Conservation (phyloP, 2,329 filamentous ascomycete genomes). For the Cryphonectria japonica region DNA sequence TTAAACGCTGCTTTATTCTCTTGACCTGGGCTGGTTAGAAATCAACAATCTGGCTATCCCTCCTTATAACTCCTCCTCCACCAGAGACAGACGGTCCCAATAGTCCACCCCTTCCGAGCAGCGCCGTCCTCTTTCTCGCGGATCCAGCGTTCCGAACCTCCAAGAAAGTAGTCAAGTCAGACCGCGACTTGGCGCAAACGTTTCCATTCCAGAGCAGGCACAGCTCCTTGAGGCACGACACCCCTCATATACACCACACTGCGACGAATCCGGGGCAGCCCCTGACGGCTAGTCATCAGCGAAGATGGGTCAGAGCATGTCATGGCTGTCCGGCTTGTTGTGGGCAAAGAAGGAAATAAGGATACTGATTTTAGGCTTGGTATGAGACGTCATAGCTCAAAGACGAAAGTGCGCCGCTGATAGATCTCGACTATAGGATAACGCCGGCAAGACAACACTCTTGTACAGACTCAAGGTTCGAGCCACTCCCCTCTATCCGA, state of each 20-base stretch:
- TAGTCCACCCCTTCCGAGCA: not conserved
- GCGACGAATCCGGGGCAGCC: slow-evolving; percentile 9
- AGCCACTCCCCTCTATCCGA: not conserved
- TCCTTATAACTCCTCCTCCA: not conserved
- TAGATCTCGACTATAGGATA: slow-evolving; percentile 66
- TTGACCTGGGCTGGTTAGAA: slow-evolving; percentile 25
- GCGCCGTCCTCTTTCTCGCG: not conserved
- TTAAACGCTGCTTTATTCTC: slow-evolving; percentile 23
- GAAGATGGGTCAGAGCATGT: slow-evolving; percentile 67
- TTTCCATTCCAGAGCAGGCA: slow-evolving; percentile 10
- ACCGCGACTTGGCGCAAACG: slow-evolving; percentile 23
- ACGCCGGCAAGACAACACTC: slow-evolving; percentile 96
- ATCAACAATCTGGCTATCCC: slow-evolving; percentile 7
- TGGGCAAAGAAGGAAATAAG: slow-evolving; percentile 98
- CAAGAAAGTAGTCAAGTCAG: slow-evolving; percentile 17
- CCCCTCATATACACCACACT: not conserved
- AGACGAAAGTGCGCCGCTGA: slow-evolving; percentile 21
- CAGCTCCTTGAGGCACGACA: slow-evolving; percentile 16
- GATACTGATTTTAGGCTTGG: slow-evolving; percentile 91
- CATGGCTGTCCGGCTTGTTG: slow-evolving; percentile 72
- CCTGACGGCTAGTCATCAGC: slow-evolving; percentile 25
- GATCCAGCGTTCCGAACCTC: slow-evolving; percentile 7
- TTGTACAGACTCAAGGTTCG: slow-evolving; percentile 91
- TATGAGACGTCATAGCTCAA: slow-evolving; percentile 46
- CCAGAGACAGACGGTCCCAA: slow-evolving; percentile 10